Evolutionary conservation across 1,284 basidiomycete genomes (phyloP), one percentile per base, ranked within the genome.

Genomic region (Marasmius oreades): DNA sequence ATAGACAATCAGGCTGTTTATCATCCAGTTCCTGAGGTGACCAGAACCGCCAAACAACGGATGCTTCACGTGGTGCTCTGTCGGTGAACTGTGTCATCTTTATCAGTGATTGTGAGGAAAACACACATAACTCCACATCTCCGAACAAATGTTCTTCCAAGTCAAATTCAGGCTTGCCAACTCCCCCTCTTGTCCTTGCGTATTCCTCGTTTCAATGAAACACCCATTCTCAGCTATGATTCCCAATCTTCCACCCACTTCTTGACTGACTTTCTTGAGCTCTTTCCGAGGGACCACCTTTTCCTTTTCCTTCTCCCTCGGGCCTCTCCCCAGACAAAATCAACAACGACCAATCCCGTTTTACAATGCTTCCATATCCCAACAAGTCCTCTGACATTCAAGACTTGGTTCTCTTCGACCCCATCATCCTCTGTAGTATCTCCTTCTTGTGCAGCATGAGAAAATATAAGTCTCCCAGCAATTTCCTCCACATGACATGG

Each of bases 171-270:
- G 80, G 64, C 89, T 89, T 2, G 83, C 77, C 5, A 93, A 94
- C 56, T 71, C 70, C 5, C 64, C 69, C 11, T 59, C 63, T 7
- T 69, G 68, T 33, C 67, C 68, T 56, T 73, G 73, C 0, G 64
- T 67, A 10, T 73, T 65, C 23, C 73, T 72, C 28, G 85, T 81
- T 74, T 85, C 87, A 67, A 93, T 81, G 67, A 86, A 93, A 70
- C 93, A 95, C 1, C 92, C 93, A 60, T 94, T 92, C 73, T 95
- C 92, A 0, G 91, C 90, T 0, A 92, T 83, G 59, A 94, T 82
- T n/a, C 92, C 92, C 53, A 93, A 72, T 37, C 77, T 77, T 6
- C 43, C 57, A 3, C 90, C 88, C 20, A 86, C 76, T 57, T 74
- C 72, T 57, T 78, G 77, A 14, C 79, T 82, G 28, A 92, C 73